Base-by-base conservation (phyloP, 768 basidiomycete genomes). In the Pleurotus tuoliensis region DNA sequence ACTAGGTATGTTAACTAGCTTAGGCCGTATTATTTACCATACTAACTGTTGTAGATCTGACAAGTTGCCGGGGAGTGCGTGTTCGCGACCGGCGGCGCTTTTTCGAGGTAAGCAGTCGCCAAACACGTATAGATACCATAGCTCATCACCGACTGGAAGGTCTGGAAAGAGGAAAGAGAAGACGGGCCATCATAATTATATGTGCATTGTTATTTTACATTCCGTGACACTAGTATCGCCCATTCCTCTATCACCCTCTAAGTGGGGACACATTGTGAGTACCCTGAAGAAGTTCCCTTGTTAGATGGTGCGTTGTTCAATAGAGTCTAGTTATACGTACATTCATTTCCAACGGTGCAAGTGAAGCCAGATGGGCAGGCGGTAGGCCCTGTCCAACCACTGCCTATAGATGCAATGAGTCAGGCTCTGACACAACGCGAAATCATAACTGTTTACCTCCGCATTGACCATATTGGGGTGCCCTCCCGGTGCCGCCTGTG, bases 51-150 rank as follows among this genome's bases (percentile, higher is more conserved):
- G 64, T 89, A 12, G 81, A 88, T 62, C 68, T 90, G 45, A 88
- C 84, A 3, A 82, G 85, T 57, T 90, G 87, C 58, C 76, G 87
- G 51, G 81, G 87, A 4, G 75, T 90, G 53, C 72, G 63, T 5
- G 76, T 88, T 4, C 73, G 73, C 0, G 84, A 87, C 59, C 71
- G 87, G 22, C 76, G 88, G 12, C 77, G 77, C 5, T 84, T 90
- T 61, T 90, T 90, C 61, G 84, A 88, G 73, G 87, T 79, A 45
- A 13, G 69, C 58, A 12, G 40, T 40, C 40, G 12, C 30, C 9
- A 4, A 34, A 9, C 9, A 11, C 30, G 9, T 34, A 4, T 34
- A 34, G 30, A 34, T 34, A 34, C 30, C 30, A 34, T 34, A 25
- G 24, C 24, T 12, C 11, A 40, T 1, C 11, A 24, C 12, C n/a